Percentiles rank a stretch among this genome's conserved stretches.
Conservation (phyloP, 2,329 filamentous ascomycete species). For the Fusarium siculi region DNA sequence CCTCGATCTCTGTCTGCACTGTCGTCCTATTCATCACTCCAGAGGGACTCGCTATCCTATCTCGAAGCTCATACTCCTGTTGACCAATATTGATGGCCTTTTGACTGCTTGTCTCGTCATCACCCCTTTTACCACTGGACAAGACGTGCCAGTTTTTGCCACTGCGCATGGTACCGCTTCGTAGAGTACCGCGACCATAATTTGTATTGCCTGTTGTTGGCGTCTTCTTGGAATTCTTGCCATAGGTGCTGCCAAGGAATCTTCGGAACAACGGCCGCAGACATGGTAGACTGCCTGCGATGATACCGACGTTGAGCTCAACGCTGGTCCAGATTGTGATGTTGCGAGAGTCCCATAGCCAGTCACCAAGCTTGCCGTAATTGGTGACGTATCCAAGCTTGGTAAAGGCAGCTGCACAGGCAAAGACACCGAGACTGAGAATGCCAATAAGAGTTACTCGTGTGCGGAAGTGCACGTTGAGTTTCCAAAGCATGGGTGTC, state of each 20-base stretch:
- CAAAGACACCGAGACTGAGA: slow-evolving; percentile 57
- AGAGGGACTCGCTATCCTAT: slow-evolving; percentile 22
- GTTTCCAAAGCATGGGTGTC: slow-evolving; percentile 51
- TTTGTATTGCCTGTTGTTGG: slow-evolving; percentile 38
- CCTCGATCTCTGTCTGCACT: slow-evolving; percentile 35
- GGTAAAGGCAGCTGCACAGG: slow-evolving; percentile 54
- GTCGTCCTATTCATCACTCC: slow-evolving; percentile 29
- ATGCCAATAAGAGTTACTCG: slow-evolving; percentile 54
- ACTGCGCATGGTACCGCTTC: slow-evolving; percentile 37
- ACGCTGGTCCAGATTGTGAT: slow-evolving; percentile 59
- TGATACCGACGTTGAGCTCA: slow-evolving; percentile 52
- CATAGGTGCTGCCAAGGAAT: slow-evolving; percentile 47
- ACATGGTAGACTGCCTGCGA: slow-evolving; percentile 51
- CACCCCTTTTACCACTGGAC: slow-evolving; percentile 31
- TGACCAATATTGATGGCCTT: slow-evolving; percentile 40
- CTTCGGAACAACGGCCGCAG: slow-evolving; percentile 50
- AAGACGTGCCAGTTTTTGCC: slow-evolving; percentile 41
- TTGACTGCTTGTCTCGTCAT: slow-evolving; percentile 46
- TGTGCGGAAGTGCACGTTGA: slow-evolving; percentile 55
- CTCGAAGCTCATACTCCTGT: slow-evolving; percentile 44
- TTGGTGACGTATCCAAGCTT: slow-evolving; percentile 53
- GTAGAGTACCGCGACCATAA: slow-evolving; percentile 41
- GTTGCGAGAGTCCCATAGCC: slow-evolving; percentile 57
- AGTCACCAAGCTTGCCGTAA: slow-evolving; percentile 54
- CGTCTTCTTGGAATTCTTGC: slow-evolving; percentile 44